A percentile compares a stretch with the other conserved stretches of the same genome.
These are phyloP conservation scores for Musa acuminata DNA, from an alignment of 176 grass and related monocot species.

Conservation along the genomic window DNA sequence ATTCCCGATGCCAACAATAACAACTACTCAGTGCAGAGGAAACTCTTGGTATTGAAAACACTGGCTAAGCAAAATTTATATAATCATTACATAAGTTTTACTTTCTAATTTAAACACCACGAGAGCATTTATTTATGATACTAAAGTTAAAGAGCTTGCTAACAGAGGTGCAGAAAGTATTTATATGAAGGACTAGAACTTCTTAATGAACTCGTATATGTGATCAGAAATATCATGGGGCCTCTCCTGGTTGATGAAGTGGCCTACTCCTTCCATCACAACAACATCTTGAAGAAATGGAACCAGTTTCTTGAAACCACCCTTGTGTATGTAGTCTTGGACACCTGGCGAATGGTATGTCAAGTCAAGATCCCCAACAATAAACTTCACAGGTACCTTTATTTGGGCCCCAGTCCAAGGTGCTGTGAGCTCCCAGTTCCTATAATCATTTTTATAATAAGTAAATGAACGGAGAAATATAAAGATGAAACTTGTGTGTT, in stretches of 20 bases:
- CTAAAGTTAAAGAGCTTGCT: not conserved
- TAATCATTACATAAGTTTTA: not conserved
- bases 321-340: conserved; percentile 12
- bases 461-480: not conserved
- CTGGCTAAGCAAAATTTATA: too few species aligned
- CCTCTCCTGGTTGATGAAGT: conserved; percentile 18
- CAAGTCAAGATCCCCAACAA: conserved; percentile 11
- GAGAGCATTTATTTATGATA: not conserved
- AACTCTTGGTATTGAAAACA: too few species aligned
- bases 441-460: not conserved
- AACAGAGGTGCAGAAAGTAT: not conserved
- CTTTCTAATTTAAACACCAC: not conserved
- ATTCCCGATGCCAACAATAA: too few species aligned
- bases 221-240: conserved; percentile 5
- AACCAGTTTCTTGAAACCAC: not conserved
- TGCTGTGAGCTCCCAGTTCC: conserved; percentile 12
- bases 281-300: conserved; percentile 11
- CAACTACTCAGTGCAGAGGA: too few species aligned
- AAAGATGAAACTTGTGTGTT: not conserved
- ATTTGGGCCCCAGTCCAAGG: conserved; percentile 7
- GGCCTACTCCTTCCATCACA: conserved; percentile 11
- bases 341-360: not conserved
- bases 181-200: not conserved
- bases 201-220: conserved; percentile 5
- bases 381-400: conserved; percentile 8